phyloP scores from a whole-genome alignment of 305 asterid genomes.

The Fraxinus greggii region DNA sequence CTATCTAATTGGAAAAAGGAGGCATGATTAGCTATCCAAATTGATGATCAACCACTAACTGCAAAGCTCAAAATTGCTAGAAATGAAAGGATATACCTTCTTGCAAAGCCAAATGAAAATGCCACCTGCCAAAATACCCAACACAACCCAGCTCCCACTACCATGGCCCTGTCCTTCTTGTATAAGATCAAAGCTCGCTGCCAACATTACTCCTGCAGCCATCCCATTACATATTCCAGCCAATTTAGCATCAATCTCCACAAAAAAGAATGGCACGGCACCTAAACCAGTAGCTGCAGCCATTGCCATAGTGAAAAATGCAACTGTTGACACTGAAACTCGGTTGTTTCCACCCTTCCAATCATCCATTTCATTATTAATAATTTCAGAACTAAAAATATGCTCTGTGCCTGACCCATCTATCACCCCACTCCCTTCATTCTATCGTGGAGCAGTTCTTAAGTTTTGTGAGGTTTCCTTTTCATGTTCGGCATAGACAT shows the following conservation, averaged over 20 bases:
- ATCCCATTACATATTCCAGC: slow-evolving; percentile 98
- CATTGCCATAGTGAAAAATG: slow-evolving; percentile 83
- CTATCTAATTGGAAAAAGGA: background rate
- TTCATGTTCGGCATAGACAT: slow-evolving; percentile 37
- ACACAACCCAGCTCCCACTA: slow-evolving; percentile 90
- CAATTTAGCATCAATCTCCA: slow-evolving; percentile 94
- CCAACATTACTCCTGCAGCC: slow-evolving; percentile 98
- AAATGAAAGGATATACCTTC: slow-evolving; percentile 49
- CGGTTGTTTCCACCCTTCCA: slow-evolving; percentile 46
- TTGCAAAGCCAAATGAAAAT: slow-evolving; percentile 89
- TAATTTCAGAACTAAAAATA: slow-evolving; percentile 35
- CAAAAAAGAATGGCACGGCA: slow-evolving; percentile 88
- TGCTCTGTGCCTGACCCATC: slow-evolving; percentile 89
- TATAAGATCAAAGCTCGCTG: slow-evolving; percentile 97
- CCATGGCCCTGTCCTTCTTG: slow-evolving; percentile 97
- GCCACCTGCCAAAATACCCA: slow-evolving; percentile 87
- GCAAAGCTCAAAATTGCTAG: background rate
- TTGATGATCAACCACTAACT: background rate
- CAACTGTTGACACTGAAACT: slow-evolving; percentile 85
- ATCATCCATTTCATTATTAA: slow-evolving; percentile 37
- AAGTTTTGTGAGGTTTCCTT: slow-evolving; percentile 39
- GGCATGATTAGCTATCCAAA: slow-evolving; percentile 9
- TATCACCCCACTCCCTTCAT: slow-evolving; percentile 59
- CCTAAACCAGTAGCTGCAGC: slow-evolving; percentile 99
- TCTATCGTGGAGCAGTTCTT: slow-evolving; percentile 64